Evolutionary conservation across 805 yeast genomes (phyloP), one percentile per base, ranked within the genome.

Genomic region (Metschnikowia orientalis): DNA sequence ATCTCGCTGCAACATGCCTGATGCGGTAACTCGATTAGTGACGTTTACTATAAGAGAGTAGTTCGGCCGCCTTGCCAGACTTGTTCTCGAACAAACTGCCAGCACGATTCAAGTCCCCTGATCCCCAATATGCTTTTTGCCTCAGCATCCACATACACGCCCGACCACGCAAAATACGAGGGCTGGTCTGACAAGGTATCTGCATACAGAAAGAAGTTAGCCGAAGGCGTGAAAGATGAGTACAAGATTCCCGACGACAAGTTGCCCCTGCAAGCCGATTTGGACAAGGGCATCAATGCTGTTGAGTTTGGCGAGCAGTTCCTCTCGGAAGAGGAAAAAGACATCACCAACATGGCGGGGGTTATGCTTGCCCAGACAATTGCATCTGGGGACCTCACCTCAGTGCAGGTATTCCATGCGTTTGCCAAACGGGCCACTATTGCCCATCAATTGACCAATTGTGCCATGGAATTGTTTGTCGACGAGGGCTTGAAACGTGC

Each of bases 181-280:
- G 25, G 31, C 37, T 63, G 55, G 51, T 38, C 47, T 25, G 63
- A 65, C 14, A 63, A 60, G 39, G 45, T 63, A 24, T 41, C 52
- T 23, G 57, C 53, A 1, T 63, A 63, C 37, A 43, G 53, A 15
- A 36, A 48, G 8, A 42, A 42, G 6, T 44, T 61, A 16, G 43
- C 40, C 2, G 49, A 35, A 5, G 55, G 48, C 3, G 46, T 59
- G 18, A 25, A 26, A 13, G 44, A 29, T 11, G 40, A 44, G 7
- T 45, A 32, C 27, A 42, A 31, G 25, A 32, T 44, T 12, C 34
- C 49, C 4, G 36, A 37, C 11, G 22, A 35, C 19, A 24, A 25
- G 17, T 18, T 42, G 28, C 49, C 49, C 13, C 41, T 35, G 45
- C 20, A 35, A 23, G 33, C 18, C 8, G 42, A 40, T 18, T 40